phyloP scores from a whole-genome alignment of 2,329 filamentous ascomycete genomes.

The Trichoderma harzianum region DNA sequence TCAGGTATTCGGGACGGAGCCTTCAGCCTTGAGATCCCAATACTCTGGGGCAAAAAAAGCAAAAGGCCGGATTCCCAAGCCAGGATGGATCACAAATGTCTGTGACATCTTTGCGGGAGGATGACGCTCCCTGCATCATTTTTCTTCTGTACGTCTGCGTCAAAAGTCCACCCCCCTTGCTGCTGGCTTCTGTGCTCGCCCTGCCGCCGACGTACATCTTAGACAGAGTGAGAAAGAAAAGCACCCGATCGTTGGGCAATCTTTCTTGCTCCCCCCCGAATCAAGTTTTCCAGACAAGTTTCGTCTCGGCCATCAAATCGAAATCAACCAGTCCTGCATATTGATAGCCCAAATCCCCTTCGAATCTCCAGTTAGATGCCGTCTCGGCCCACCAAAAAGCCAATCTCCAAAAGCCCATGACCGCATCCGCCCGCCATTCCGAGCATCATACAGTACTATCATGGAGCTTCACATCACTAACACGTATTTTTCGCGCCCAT shows the following conservation, averaged over 20 bases:
- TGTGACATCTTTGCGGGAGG: background rate
- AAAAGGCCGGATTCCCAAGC: background rate
- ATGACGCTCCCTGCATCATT: constrained; percentile 9
- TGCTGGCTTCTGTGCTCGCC: background rate
- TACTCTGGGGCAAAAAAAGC: background rate
- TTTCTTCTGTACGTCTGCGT: background rate
- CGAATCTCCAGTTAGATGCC: background rate
- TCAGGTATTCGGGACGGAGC: background rate
- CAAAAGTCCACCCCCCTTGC: background rate
- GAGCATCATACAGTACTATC: background rate
- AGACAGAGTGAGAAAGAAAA: background rate
- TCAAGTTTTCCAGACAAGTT: background rate
- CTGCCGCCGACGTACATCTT: background rate
- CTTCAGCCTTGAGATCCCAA: constrained; percentile 5
- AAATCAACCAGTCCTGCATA: background rate
- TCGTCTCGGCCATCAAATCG: background rate
- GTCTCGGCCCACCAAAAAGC: background rate
- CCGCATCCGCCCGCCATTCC: background rate
- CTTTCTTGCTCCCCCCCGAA: background rate
- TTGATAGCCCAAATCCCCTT: background rate
- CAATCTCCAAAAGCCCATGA: background rate
- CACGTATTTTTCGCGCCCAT: background rate
- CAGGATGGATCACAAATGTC: background rate
- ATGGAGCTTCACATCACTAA: background rate
- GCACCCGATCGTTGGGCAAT: background rate